Base-by-base conservation (phyloP, 208 protist species). In the Angomonas deanei region DNA sequence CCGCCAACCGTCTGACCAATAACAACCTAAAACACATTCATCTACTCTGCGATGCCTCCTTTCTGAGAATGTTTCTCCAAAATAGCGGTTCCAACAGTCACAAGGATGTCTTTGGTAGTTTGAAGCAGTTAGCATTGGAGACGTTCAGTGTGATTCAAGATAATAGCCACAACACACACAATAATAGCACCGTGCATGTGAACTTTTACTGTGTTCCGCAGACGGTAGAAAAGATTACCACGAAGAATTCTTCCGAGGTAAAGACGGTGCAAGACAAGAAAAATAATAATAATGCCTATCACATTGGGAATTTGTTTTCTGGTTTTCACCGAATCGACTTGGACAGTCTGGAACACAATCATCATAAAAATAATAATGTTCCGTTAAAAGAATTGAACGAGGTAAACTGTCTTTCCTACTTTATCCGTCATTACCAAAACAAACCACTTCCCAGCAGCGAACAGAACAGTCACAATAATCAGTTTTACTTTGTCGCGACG, bases 31-130 rank as follows among this genome's bases (percentile, higher is more conserved):
- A 69, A 74, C 60, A 50, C 42, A 19, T 86, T 78, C 64, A 78
- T 28, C 63, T 93, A 5, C 60, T 93, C 38, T 88, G 82, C 50
- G 86, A 93, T 57, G 68, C 86, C 10, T 93, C 86, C 0, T 93
- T 93, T 64, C 61, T 93, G 1, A 81, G 86, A 50, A 72, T 80
- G 3, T 55, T 88, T n/a, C 49, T 82, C 0, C 60, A 80, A 6
- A 34, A 28, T 19, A 56, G 26, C 26, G 10, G 13, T 56, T n/a
- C 13, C 5, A 28, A 56, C 11, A 10, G n/a, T 39, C 10, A 17
- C 6, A 24, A 15, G 10, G 13, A 39, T 13, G 8, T 19, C 4
- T 50, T 50, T 50, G 42, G 23, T 19, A 3, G 11, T 10, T 31
- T 61, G 11, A 10, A 11, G 56, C 56, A 48, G 27, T n/a, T 47